Evolutionary conservation across 75 land plant species (phyloP), one percentile per base, ranked within the genome.

Genomic region (Pseudotsuga menziesii): DNA sequence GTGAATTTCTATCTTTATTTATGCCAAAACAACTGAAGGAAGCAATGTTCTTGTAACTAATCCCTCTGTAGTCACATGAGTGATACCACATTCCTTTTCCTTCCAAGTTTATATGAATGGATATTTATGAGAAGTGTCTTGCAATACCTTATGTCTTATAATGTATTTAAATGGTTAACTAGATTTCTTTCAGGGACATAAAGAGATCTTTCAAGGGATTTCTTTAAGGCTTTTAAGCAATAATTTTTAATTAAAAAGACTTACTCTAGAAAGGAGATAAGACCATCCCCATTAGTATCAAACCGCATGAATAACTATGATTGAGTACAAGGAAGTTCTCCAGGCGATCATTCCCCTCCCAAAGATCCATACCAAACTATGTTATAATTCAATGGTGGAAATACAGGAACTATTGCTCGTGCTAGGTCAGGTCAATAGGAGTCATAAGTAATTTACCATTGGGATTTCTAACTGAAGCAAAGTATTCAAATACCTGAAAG

Each of bases 401-500:
- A 94, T 29, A 96, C 99, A 80, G 99, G 94, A 77, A 96, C 90
- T 60, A 90, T 78, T 32, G 99, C 99, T 25, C 99, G 74, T 98
- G 94, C 92, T 29, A 96, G 71, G 79, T 96, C 99, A 36, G 90
- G n/a, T n/a, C n/a, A n/a, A n/a, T 87, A 13, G 93, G 90, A 72
- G 85, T 83, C 98, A 96, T 96, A 32, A 88, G 83, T 15, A 81
- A 11, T 62, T 90, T 91, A 48, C 97, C 98, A 58, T 88, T 79
- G 32, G 83, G 58, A 16, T 13, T 62, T 55, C 75, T 61, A n/a
- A 82, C 12, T 4, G 98, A 90, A 66, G 98, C 94, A 80, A 94
- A 96, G 78, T 96, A 96, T 72, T 96, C 94, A 88, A 91, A 96
- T 5, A 96, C 92, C 98, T 96, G 84, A 32, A 64, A 48, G 57